These are phyloP conservation scores for Pelargonium myrrhifolium DNA, from an alignment of 441 rosid species.

Conservation along the genomic window DNA sequence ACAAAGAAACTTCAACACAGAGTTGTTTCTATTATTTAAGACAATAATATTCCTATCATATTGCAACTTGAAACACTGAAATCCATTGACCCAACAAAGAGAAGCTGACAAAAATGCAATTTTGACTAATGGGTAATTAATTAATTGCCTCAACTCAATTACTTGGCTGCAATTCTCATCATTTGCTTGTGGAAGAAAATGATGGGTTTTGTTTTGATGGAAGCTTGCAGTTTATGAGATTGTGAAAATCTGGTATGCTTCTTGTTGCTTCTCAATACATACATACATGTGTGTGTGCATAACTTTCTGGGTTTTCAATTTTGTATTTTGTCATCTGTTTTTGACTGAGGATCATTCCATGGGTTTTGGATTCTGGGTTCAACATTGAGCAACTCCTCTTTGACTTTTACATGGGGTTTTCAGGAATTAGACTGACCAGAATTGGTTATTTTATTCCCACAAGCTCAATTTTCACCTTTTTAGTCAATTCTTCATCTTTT, in stretches of 20 bases:
- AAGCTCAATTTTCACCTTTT: neutral
- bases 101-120: constrained; percentile 1
- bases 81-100: neutral
- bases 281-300: neutral
- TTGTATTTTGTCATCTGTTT: neutral
- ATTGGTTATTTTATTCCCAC: neutral
- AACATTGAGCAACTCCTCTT: neutral
- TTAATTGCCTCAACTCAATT: neutral
- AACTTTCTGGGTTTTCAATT: constrained; percentile 3
- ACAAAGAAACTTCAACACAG: neutral
- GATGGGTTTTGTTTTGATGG: neutral
- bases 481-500: neutral
- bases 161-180: neutral
- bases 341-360: neutral
- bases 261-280: neutral
- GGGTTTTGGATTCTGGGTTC: constrained; percentile 3
- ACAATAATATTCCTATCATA: neutral
- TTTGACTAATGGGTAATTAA: constrained; percentile 1
- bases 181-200: neutral
- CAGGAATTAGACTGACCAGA: neutral
- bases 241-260: constrained; percentile 3
- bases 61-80: neutral
- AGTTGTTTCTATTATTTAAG: neutral
- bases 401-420: constrained; percentile 2
- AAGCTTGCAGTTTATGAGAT: neutral